Evolutionary conservation across 768 basidiomycete species (phyloP).

Genomic region (Termitomyces sp.): DNA sequence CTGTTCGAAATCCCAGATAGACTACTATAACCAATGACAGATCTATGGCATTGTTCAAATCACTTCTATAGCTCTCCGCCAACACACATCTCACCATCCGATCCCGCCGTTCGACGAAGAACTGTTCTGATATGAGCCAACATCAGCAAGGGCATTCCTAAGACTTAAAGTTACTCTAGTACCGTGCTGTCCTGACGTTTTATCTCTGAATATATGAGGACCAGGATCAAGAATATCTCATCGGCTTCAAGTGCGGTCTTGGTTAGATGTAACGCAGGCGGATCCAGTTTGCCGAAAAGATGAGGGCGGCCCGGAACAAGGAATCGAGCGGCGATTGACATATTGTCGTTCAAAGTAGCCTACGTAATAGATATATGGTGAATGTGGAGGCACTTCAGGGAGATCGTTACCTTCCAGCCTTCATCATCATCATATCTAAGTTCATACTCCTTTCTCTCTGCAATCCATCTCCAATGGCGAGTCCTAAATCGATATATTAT

Average conservation of each 20-base stretch:
- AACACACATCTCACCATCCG: neutral
- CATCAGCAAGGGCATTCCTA: neutral
- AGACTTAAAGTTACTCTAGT: neutral
- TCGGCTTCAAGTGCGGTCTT: conserved; percentile 34
- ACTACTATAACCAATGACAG: no score
- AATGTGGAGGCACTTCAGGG: neutral
- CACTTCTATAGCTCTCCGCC: no score
- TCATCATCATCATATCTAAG: conserved; percentile 35
- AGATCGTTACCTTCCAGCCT: conserved; percentile 34
- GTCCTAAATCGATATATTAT: conserved; percentile 18
- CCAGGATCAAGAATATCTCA: conserved; percentile 33
- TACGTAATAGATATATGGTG: conserved; percentile 4
- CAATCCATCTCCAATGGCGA: conserved; percentile 40
- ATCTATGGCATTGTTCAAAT: neutral
- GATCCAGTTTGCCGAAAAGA: conserved; percentile 39
- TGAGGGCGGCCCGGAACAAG: conserved; percentile 43
- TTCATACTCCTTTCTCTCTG: conserved; percentile 40
- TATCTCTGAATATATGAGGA: conserved; percentile 30
- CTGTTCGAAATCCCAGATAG: neutral
- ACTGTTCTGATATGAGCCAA: conserved; percentile 8
- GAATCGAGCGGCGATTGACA: conserved; percentile 32
- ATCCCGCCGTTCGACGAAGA: conserved; percentile 16
- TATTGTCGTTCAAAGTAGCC: conserved; percentile 20
- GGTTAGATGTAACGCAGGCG: conserved; percentile 33
- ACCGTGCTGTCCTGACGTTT: conserved; percentile 31